Evolutionary conservation across 169 alveolate genomes (phyloP).

Genomic region (Babesia bigemina): DNA sequence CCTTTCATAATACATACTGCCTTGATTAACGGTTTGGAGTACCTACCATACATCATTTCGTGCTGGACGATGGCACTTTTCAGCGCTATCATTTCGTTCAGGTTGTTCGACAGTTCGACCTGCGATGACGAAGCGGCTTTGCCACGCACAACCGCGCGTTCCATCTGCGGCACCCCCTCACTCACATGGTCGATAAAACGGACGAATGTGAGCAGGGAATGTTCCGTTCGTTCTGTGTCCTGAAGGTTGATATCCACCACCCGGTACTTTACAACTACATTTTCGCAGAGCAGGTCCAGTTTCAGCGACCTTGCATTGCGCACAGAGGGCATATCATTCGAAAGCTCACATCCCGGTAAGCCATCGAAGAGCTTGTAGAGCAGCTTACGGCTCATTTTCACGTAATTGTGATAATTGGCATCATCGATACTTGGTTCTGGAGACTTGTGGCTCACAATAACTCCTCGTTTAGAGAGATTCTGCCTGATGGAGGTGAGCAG

Average conservation of each 20-base stretch:
- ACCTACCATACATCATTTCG: conserved; percentile 52
- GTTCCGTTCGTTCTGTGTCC: conserved; percentile 25
- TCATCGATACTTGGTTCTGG: conserved; percentile 14
- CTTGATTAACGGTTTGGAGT: conserved; percentile 40
- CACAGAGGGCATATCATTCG: conserved; percentile 30
- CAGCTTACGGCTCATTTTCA: conserved; percentile 24
- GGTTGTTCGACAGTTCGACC: conserved; percentile 17
- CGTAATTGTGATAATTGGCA: background rate
- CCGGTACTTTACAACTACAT: conserved; percentile 55
- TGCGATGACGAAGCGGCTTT: background rate
- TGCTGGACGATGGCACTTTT: conserved; percentile 27
- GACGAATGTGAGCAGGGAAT: conserved; percentile 42
- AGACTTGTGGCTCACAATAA: conserved; percentile 30
- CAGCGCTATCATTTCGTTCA: conserved; percentile 51
- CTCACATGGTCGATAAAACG: conserved; percentile 33
- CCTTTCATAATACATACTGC: conserved; percentile 60
- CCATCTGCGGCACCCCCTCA: conserved; percentile 22
- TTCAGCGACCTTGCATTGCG: conserved; percentile 12
- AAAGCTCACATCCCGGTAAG: conserved; percentile 33
- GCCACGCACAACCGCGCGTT: conserved; percentile 10
- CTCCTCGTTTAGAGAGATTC: conserved; percentile 33
- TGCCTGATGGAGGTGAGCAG: conserved; percentile 10
- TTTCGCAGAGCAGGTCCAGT: conserved; percentile 56
- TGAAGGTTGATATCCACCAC: conserved; percentile 52
- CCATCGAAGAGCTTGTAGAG: conserved; percentile 27